A percentile compares a stretch with the other conserved stretches of the same genome.
These are phyloP conservation scores for Actinomucor elegans DNA, from an alignment of 371 early-diverging fungal genomes.

Conservation along the genomic window DNA sequence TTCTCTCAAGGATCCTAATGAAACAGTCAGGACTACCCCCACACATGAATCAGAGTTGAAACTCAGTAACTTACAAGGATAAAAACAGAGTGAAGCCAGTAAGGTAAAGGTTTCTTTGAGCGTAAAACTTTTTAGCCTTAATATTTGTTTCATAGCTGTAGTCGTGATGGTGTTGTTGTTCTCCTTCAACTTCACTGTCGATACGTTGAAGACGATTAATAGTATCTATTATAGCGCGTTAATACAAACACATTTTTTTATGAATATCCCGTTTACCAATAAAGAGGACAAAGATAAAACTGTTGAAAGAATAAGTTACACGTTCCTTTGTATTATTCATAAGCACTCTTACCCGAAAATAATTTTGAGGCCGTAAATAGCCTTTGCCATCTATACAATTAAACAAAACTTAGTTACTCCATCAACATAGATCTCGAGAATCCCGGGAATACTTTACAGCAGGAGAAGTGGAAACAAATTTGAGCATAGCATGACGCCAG, in stretches of 20 bases:
- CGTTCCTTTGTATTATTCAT: neutral
- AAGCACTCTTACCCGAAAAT: constrained; percentile 49
- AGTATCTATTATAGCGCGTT: constrained; percentile 42
- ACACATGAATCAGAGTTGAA: neutral
- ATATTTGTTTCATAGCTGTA: constrained; percentile 55
- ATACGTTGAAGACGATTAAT: constrained; percentile 63
- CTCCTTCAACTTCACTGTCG: constrained; percentile 30
- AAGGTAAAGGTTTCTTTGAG: constrained; percentile 87
- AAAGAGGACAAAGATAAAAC: constrained; percentile 59
- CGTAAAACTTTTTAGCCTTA: constrained; percentile 73
- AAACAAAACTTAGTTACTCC: neutral
- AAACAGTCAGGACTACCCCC: neutral
- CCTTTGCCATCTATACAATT: constrained; percentile 33
- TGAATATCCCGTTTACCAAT: constrained; percentile 35
- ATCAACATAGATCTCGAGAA: no score
- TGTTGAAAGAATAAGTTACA: constrained; percentile 9
- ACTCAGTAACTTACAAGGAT: constrained; percentile 51
- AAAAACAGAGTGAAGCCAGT: constrained; percentile 86
- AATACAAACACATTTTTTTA: no score
- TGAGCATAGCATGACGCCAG: constrained; percentile 54
- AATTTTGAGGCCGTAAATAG: constrained; percentile 49
- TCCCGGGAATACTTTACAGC: constrained; percentile 18
- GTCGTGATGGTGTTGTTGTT: constrained; percentile 30
- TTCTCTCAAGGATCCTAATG: constrained; percentile 64
- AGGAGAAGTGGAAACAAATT: constrained; percentile 42